Evolutionary conservation across 148 eudicot genomes (phyloP), one percentile per base, ranked within the genome.

Genomic region (Silene latifolia): DNA sequence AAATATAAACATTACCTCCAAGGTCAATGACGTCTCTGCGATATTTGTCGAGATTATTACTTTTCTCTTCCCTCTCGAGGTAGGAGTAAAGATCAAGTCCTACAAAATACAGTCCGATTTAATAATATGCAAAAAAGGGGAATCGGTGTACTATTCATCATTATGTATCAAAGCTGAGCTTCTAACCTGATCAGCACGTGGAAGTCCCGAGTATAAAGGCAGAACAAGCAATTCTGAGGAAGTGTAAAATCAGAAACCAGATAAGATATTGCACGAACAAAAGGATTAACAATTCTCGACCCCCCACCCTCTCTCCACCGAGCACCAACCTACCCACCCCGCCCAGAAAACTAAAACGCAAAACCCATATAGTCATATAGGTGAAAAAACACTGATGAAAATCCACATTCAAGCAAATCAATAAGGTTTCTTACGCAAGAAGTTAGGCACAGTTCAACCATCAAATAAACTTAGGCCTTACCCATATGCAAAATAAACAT

Each of bases 21-120:
- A 83, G 58, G 99, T 96, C 78, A 96, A 82, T 63, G 99, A 96
- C 25, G 99, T 96, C 84, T 96, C 99, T 20, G 99, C 98, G 78
- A 96, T 96, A 87, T 96, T 96, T 82, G 99, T 96, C 67, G 99
- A 90, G 63, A 92, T 82, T 53, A 96, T 87, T 76, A 96, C 97
- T 85, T 96, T 96, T 82, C 99, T 89, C 83, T 89, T 96, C 59
- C 98, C 99, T 79, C 91, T 88, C 53, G 93, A 94, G 69, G 98
- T 89, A 47, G 94, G 94, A 75, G 97, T 87, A 83, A 92, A 96
- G 35, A 96, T 61, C 73, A 89, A 86, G 76, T 96, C 99, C 99
- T 96, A 77, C 72, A 82, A 47, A 4, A 51, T 71, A 46, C 27
- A 67, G 59, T 32, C 51, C 68, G 47, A 74, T 18, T 11, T 3